These are phyloP conservation scores for Kwoniella sp. DNA, from an alignment of 768 basidiomycete genomes.

Conservation along the genomic window DNA sequence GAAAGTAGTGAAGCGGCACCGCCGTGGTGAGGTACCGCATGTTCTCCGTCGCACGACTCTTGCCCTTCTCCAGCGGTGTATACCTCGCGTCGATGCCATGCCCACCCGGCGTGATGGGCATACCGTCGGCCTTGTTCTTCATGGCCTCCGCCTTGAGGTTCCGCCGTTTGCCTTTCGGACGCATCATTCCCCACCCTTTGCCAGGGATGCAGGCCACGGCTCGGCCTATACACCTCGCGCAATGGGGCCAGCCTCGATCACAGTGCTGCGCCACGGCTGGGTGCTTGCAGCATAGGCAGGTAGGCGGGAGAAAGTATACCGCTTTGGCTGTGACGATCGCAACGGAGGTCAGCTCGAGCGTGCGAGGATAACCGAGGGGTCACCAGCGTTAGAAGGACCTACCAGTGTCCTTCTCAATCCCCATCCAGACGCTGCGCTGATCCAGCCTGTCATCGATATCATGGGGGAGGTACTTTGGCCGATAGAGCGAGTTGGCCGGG, in stretches of 20 bases:
- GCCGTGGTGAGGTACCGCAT: neutral
- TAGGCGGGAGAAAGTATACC: slow-evolving; percentile 33
- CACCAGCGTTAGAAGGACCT: neutral
- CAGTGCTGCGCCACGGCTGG: slow-evolving; percentile 24
- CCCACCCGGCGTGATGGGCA: neutral
- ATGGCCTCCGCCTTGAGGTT: slow-evolving; percentile 20
- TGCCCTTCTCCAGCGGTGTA: slow-evolving; percentile 23
- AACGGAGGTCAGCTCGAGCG: neutral
- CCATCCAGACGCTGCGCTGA: slow-evolving; percentile 32
- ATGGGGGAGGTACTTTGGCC: slow-evolving; percentile 27
- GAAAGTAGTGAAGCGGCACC: neutral
- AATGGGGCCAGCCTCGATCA: slow-evolving; percentile 29
- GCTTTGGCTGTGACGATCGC: slow-evolving; percentile 19
- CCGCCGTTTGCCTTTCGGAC: slow-evolving; percentile 17
- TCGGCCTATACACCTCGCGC: slow-evolving; percentile 22
- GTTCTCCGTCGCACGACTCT: slow-evolving; percentile 9
- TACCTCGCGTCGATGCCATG: neutral
- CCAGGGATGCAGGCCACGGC: slow-evolving; percentile 12
- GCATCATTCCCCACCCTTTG: slow-evolving; percentile 18
- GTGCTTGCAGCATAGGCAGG: slow-evolving; percentile 25
- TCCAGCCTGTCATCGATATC: slow-evolving; percentile 35
- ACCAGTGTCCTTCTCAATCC: slow-evolving; percentile 27
- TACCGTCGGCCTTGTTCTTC: slow-evolving; percentile 1
- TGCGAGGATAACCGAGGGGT: neutral
- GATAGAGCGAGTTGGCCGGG: slow-evolving; percentile 25